Evolutionary conservation across 345 rosid genomes (phyloP), one percentile per base, ranked within the genome.

Genomic region (Raphanus raphanistrum): DNA sequence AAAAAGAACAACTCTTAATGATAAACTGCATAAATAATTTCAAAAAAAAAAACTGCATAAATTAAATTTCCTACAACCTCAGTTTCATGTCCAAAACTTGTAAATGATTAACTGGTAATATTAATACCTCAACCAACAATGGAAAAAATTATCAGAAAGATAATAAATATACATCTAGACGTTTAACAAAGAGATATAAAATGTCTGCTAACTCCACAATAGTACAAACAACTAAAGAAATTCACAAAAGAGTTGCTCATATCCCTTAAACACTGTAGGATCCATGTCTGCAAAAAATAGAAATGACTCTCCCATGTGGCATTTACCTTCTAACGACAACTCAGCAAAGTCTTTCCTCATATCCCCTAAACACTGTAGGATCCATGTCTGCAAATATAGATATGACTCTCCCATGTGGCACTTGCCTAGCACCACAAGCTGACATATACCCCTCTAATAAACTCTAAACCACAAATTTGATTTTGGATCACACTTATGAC

Each of bases 371-470:
- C 67, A 55, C 4, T 69, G 82, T 79, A 74, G 67, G 75, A 38
- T 79, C 79, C 72, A 74, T 79, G 79, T 74, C 79, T 79, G 36
- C 75, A 74, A 62, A 76, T 15, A 16, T 8, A 48, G 6, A 29
- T 28, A 29, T 63, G 66, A 63, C 68, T 79, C 16, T 63, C 61
- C 82, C 79, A 79, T 69, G 79, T 79, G 82, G 72, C 70, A 60
- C 60, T 73, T 68, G 10, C 15, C 16, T 68, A 54, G 60, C 70
- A 67, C 59, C 71, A 74, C 60, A 63, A 62, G 71, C 55, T 54
- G 75, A 74, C 82, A 79, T 38, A 64, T 11, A 55, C 26, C 55
- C 70, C 70, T 73, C 78, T 63, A 73, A 73, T 63, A 25, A 41
- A 63, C 21, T 68, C 2, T 55, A 16, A 79, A 61, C 79, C 79